Percentiles rank a stretch among this genome's conserved stretches.
phyloP scores from a whole-genome alignment of 768 basidiomycete genomes.

The Sarcodon sp. region DNA sequence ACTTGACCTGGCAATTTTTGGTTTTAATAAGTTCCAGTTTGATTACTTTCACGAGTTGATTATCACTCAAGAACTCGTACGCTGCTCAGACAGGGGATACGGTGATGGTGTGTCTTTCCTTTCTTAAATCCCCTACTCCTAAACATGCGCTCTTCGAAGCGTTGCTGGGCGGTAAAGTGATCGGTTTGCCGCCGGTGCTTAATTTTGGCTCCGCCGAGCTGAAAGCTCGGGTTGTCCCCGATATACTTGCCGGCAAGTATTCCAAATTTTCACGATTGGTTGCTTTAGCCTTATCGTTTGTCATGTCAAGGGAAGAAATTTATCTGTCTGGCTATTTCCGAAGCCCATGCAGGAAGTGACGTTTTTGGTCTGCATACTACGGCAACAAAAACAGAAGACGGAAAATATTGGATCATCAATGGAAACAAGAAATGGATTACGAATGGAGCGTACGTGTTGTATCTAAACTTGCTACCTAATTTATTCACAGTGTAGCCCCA shows the following conservation, averaged over 20 bases:
- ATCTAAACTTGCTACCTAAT: background rate
- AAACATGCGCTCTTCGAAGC: background rate
- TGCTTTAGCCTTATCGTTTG: no score
- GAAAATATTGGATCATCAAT: constrained; percentile 75
- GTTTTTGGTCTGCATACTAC: constrained; percentile 70
- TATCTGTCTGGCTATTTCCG: constrained; percentile 80
- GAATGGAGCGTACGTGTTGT: constrained; percentile 42
- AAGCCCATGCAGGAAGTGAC: constrained; percentile 82
- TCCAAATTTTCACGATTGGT: no score
- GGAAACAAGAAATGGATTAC: constrained; percentile 86
- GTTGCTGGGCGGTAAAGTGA: constrained; percentile 61
- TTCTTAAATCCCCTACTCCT: background rate
- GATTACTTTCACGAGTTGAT: constrained; percentile 89
- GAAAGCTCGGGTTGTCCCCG: constrained; percentile 40
- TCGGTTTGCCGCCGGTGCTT: constrained; percentile 74
- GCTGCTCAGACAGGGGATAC: constrained; percentile 67
- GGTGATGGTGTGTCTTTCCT: constrained; percentile 40
- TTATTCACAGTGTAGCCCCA: background rate
- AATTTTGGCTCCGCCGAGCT: constrained; percentile 67
- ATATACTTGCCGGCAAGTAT: constrained; percentile 42
- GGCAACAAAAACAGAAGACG: constrained; percentile 71
- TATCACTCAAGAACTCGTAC: constrained; percentile 63
- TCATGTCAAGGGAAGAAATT: constrained; percentile 49
- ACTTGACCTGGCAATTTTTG: background rate
- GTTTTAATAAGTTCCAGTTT: constrained; percentile 26